A percentile compares a stretch with the other conserved stretches of the same genome.
These are phyloP conservation scores for Lactarius sp. DNA, from an alignment of 768 basidiomycete species.

Conservation along the genomic window DNA sequence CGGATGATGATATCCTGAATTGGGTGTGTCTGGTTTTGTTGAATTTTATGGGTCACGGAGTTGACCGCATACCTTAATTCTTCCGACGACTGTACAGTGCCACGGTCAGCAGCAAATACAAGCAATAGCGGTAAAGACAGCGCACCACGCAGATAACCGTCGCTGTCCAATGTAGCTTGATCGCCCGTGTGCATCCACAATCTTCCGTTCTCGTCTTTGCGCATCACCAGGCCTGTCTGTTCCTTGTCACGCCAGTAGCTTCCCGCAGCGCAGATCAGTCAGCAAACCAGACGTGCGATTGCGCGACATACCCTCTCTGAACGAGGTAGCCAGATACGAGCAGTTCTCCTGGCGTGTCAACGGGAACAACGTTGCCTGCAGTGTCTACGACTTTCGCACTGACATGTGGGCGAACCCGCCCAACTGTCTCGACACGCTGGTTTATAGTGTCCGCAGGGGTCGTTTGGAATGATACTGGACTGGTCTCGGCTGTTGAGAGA, in stretches of 20 bases:
- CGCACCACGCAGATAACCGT: constrained; percentile 72
- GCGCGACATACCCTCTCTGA: constrained; percentile 61
- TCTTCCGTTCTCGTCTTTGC: constrained; percentile 45
- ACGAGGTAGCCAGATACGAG: constrained; percentile 70
- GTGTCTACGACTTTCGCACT: constrained; percentile 64
- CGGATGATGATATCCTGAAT: constrained; percentile 79
- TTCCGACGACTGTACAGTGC: constrained; percentile 58
- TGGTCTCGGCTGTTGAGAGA: constrained; percentile 59
- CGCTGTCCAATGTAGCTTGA: constrained; percentile 73
- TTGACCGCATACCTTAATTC: constrained; percentile 57
- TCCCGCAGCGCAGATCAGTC: background rate
- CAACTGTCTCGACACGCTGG: constrained; percentile 81
- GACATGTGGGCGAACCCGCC: constrained; percentile 70
- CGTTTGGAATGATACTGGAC: constrained; percentile 83
- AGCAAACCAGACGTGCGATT: background rate
- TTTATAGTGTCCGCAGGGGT: constrained; percentile 60
- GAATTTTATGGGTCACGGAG: background rate
- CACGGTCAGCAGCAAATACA: background rate
- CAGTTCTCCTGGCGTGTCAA: constrained; percentile 70
- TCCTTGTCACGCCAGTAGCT: constrained; percentile 76
- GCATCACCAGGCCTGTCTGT: constrained; percentile 60
- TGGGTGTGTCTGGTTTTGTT: background rate
- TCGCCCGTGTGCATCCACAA: constrained; percentile 86
- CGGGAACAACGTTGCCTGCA: constrained; percentile 58
- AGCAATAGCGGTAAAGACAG: constrained; percentile 4